Evolutionary conservation across 495 filamentous ascomycete species (phyloP).

Genomic region (Antarctomyces pellizariae): DNA sequence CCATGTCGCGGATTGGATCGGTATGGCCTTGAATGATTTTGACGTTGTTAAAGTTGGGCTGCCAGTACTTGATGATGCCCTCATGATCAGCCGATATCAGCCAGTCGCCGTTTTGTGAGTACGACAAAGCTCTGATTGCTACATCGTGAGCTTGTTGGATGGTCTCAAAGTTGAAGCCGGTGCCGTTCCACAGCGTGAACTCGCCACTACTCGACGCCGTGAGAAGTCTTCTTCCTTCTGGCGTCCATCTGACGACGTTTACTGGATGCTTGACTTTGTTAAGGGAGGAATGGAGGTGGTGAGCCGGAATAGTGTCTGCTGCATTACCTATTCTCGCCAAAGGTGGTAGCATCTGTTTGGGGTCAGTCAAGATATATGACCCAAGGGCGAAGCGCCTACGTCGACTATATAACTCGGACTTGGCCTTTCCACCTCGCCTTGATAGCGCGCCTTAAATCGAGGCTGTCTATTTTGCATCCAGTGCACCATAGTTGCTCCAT

Average conservation of each 20-base stretch:
- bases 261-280: slow-evolving; percentile 96
- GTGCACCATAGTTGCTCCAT: slow-evolving; percentile 75
- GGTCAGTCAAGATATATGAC: slow-evolving; percentile 14
- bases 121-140: slow-evolving; percentile 66
- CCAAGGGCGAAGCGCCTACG: slow-evolving; percentile 27
- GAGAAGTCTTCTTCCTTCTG: slow-evolving; percentile 73
- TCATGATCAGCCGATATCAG: slow-evolving; percentile 87
- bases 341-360: slow-evolving; percentile 61
- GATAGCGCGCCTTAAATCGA: slow-evolving; percentile 39
- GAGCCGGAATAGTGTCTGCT: slow-evolving; percentile 64
- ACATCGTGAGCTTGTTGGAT: slow-evolving; percentile 96
- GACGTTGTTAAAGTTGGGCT: slow-evolving; percentile 97
- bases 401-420: slow-evolving; percentile 74
- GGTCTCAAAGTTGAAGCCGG: slow-evolving; percentile 96
- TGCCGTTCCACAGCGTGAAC: slow-evolving; percentile 97
- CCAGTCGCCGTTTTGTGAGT: slow-evolving; percentile 92
- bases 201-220: slow-evolving; percentile 91
- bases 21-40: slow-evolving; percentile 79
- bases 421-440: slow-evolving; percentile 58
- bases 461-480: slow-evolving; percentile 79
- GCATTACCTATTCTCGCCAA: slow-evolving; percentile 43
- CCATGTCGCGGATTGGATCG: slow-evolving; percentile 75
- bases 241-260: slow-evolving; percentile 94
- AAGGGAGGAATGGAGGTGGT: slow-evolving; percentile 80
- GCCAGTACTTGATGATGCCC: slow-evolving; percentile 94